phyloP scores from a whole-genome alignment of 768 basidiomycete genomes.

The Boletellus ananiceps region DNA sequence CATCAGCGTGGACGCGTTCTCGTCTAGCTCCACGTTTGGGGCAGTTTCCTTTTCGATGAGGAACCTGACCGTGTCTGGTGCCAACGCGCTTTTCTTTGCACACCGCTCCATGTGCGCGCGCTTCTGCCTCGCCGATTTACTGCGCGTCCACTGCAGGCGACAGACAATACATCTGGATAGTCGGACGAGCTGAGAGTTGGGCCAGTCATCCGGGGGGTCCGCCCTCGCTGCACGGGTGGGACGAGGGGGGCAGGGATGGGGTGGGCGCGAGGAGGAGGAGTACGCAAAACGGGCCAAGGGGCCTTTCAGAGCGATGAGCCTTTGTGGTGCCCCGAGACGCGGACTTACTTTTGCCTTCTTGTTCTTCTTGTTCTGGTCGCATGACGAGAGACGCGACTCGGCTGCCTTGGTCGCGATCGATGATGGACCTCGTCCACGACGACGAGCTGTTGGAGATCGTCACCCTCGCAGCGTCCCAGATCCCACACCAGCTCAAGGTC shows the following conservation, averaged over 20 bases:
- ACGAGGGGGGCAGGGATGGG: conserved; percentile 1
- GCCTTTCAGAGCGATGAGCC: neutral
- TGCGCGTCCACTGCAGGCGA: conserved; percentile 61
- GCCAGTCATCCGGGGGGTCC: conserved; percentile 31
- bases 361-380: conserved; percentile 3
- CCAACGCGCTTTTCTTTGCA: conserved; percentile 54
- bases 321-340: neutral
- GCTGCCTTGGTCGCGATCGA: conserved; percentile 9
- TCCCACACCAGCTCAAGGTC: conserved; percentile 44
- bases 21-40: neutral
- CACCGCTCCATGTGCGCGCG: conserved; percentile 63
- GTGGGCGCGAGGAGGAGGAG: neutral
- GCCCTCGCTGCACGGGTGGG: conserved; percentile 4
- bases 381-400: conserved; percentile 31
- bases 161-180: conserved; percentile 63
- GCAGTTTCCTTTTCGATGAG: conserved; percentile 50
- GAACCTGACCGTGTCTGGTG: conserved; percentile 49
- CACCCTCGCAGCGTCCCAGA: conserved; percentile 67
- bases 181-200: conserved; percentile 43
- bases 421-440: conserved; percentile 42
- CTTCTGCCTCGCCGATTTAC: conserved; percentile 62
- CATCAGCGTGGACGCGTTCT: conserved; percentile 41
- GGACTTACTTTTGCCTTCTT: neutral
- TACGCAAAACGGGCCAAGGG: conserved; percentile 41
- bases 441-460: conserved; percentile 66